A percentile compares a stretch with the other conserved stretches of the same genome.
Conservation (phyloP, 2,329 filamentous ascomycete species). For the Epichloe glyceriae region DNA sequence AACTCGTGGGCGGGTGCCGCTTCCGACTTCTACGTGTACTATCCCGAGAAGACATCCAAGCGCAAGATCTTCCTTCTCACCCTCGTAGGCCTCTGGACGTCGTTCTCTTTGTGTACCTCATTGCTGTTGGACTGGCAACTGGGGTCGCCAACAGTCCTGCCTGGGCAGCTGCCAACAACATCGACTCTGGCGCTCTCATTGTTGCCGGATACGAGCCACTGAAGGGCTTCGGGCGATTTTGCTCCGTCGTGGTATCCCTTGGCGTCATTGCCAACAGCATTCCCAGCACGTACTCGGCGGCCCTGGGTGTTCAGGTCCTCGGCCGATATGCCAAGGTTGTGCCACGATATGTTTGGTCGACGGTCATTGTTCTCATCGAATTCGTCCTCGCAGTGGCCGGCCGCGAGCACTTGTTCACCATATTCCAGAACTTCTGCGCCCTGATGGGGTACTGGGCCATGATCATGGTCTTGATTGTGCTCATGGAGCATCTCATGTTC, state of each 20-base stretch:
- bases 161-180: slow-evolving; percentile 38
- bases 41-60: slow-evolving; percentile 47
- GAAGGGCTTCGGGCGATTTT: slow-evolving; percentile 42
- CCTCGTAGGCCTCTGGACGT: slow-evolving; percentile 48
- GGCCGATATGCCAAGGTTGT: slow-evolving; percentile 38
- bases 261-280: slow-evolving; percentile 43
- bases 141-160: slow-evolving; percentile 34
- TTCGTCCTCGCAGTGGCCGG: slow-evolving; percentile 43
- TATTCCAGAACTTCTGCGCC: slow-evolving; percentile 39
- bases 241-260: slow-evolving; percentile 41
- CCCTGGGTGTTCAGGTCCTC: slow-evolving; percentile 46
- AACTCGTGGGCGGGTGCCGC: slow-evolving; percentile 56
- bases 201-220: slow-evolving; percentile 40
- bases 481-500: slow-evolving; percentile 31
- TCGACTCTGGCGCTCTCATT: slow-evolving; percentile 42
- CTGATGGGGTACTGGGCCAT: slow-evolving; percentile 44
- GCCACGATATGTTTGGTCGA: slow-evolving; percentile 40
- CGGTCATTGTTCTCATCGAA: slow-evolving; percentile 39
- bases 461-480: slow-evolving; percentile 35
- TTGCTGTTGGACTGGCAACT: slow-evolving; percentile 38
- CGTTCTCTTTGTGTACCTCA: slow-evolving; percentile 55
- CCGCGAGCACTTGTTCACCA: slow-evolving; percentile 38
- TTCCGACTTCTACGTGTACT: slow-evolving; percentile 71
- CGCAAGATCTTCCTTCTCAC: slow-evolving; percentile 55
- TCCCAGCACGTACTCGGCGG: slow-evolving; percentile 42